Conservation (phyloP, 164 flowering plant genomes). For the Litsea cubeba region DNA sequence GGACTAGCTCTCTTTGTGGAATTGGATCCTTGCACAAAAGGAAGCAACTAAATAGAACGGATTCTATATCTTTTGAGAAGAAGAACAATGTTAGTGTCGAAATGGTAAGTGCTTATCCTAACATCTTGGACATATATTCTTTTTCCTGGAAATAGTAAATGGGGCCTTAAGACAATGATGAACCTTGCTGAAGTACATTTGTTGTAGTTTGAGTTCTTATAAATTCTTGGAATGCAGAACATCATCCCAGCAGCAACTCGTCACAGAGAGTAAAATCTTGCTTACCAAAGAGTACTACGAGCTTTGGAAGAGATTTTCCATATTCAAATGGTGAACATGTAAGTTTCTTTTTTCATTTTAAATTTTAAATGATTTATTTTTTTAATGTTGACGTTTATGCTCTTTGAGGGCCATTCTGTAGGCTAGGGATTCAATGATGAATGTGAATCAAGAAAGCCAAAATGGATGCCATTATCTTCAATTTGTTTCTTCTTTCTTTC, state of each 20-base stretch:
- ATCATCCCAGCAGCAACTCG: slow-evolving; percentile 11
- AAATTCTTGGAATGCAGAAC: slow-evolving; percentile 19
- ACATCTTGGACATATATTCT: neutral
- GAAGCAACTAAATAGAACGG: slow-evolving; percentile 24
- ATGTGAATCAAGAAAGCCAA: too few species aligned
- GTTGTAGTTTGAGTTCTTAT: too few species aligned
- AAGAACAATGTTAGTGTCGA: slow-evolving; percentile 22
- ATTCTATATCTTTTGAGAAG: slow-evolving; percentile 32
- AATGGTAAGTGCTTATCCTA: slow-evolving; percentile 30
- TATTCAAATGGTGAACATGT: slow-evolving; percentile 10
- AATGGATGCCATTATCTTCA: too few species aligned
- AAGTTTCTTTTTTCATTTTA: too few species aligned
- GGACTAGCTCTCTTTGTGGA: slow-evolving; percentile 21
- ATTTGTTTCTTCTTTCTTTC: too few species aligned
- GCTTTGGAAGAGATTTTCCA: slow-evolving; percentile 5
- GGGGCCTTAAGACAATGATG: neutral
- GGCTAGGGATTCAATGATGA: too few species aligned
- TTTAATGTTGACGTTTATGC: too few species aligned
- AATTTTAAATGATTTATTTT: too few species aligned
- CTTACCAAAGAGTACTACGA: slow-evolving; percentile 11
- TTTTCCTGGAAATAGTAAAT: neutral
- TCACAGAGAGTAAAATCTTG: slow-evolving; percentile 23
- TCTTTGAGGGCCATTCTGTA: too few species aligned
- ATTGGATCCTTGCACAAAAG: slow-evolving; percentile 32
- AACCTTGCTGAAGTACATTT: too few species aligned